Percentiles rank a stretch among this genome's conserved stretches.
phyloP scores from a whole-genome alignment of 2,329 filamentous ascomycete genomes.

The Aspergillus sp. region DNA sequence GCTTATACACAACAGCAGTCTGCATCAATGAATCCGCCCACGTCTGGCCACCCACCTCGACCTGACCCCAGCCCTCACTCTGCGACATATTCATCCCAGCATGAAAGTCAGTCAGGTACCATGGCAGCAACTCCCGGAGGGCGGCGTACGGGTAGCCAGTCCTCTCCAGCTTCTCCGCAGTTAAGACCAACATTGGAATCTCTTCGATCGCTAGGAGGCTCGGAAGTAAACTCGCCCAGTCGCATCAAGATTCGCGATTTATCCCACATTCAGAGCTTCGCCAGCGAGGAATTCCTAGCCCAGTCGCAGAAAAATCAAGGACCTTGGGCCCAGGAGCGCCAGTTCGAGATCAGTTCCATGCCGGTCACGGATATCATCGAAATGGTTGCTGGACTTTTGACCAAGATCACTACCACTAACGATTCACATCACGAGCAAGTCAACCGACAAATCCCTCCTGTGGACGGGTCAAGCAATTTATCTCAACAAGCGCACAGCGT shows the following conservation, averaged over 20 bases:
- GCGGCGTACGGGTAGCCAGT: constrained; percentile 28
- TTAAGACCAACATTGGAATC: constrained; percentile 47
- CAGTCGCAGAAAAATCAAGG: constrained; percentile 48
- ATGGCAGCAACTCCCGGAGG: constrained; percentile 25
- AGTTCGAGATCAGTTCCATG: constrained; percentile 97
- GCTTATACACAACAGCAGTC: constrained; percentile 24
- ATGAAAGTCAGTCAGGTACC: constrained; percentile 27
- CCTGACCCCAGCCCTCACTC: constrained; percentile 16
- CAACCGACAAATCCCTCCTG: constrained; percentile 68
- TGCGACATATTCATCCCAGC: constrained; percentile 19
- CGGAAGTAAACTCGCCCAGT: constrained; percentile 50
- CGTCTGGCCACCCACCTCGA: constrained; percentile 31
- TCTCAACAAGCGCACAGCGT: constrained; percentile 70
- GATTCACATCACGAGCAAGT: constrained; percentile 90
- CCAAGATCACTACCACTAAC: constrained; percentile 96
- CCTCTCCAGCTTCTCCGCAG: constrained; percentile 47
- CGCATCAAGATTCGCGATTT: constrained; percentile 83
- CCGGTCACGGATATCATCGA: constrained; percentile 96
- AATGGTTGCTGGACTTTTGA: constrained; percentile 94
- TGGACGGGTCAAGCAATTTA: constrained; percentile 59
- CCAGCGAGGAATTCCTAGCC: constrained; percentile 70
- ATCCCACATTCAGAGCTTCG: constrained; percentile 86
- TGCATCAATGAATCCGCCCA: constrained; percentile 52
- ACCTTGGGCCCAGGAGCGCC: constrained; percentile 53
- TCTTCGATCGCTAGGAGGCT: constrained; percentile 43